Evolutionary conservation across 768 basidiomycete genomes (phyloP), one percentile per base, ranked within the genome.

Genomic region (Inosperma sp.): DNA sequence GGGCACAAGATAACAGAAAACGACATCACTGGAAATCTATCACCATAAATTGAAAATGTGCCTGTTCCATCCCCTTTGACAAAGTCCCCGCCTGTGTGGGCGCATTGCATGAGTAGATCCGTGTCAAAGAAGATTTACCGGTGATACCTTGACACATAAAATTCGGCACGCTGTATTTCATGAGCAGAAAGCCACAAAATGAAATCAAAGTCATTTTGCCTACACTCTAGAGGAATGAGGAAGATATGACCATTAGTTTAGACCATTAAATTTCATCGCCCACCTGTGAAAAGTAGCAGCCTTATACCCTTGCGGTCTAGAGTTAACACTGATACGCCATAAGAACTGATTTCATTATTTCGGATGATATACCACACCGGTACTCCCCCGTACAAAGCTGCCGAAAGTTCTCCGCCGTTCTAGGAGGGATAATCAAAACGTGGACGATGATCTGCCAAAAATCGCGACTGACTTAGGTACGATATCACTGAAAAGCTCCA

Each of bases 301-400:
- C 67, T 95, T 96, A 72, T 90, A 96, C 4, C 93, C 93, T 65
- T 92, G 88, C 2, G 93, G 92, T 50, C 89, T 74, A 12, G 86
- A 80, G 58, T 93, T 90, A 5, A 90, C 79, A 58, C 88, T 88
- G 52, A 14, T 53, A 3, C 48, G 47, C 16, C 22, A 36, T 55
- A 48, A 59, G 51, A 53, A 56, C 26, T 9, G 19, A n/a, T 10
- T 9, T 27, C 21, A 8, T 27, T 4, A 8, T 10, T 36, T 26
- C 13, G 3, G 19, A 5, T 2, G 36, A 36, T 23, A 33, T 22
- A 12, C 56, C 75, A 45, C 61, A 93, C 89, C 92, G 80, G 69
- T 82, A 89, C 71, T 98, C 95, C n/a, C 96, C 96, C 2, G 94
- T 97, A 64, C 95, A 98, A 22, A 98, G 73, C 61, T 98, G 95